Evolutionary conservation across 2,329 filamentous ascomycete genomes (phyloP), one percentile per base, ranked within the genome.

Genomic region (Aaosphaeria arxii): DNA sequence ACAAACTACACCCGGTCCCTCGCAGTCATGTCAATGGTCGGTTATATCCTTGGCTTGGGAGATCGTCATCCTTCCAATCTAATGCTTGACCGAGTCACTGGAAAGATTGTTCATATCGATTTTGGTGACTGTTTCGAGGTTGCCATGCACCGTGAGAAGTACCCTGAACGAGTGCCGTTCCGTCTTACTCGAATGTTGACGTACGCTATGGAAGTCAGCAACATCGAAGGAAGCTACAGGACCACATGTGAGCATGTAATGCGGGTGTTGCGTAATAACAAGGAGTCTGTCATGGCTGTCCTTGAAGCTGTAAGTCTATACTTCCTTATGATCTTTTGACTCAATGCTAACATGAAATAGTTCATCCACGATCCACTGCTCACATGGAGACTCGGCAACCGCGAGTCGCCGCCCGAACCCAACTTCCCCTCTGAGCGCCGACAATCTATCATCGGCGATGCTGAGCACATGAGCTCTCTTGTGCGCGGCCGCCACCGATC

Each of bases 1-100:
- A 99, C 95, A n/a, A 99, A 96, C 68, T 99, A 99, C 74, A 99
- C 94, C 13, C 87, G 94, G 49, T 97, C 92, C 1, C 79, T 99
- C 2, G 94, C 90, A 59, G 94, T 99, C 62, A 99, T 99, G 94
- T 96, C 91, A n/a, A 99, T 99, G 91, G 94, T 97, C n/a, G 94
- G 94, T 54, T 99, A 99, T 71, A 97, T 99, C 56, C 84, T 99
- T 24, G 95, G 94, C 51, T 79, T 99, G 11, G 94, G 94, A 46
- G 94, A 99, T 74, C 86, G 95, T 42, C 94, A 99, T 73, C 95
- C 95, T 35, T 96, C 91, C 51, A 99, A 99, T 71, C 76, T 99
- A 63, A 95, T 99, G 87, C 86, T 99, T 38, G 94, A 99, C 71
- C 87, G 91, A 36, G 85, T 95, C 52, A 97, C 92, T 1, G 94